These are phyloP conservation scores for Dissoconium aciculare DNA, from an alignment of 2,329 filamentous ascomycete genomes.

Conservation along the genomic window DNA sequence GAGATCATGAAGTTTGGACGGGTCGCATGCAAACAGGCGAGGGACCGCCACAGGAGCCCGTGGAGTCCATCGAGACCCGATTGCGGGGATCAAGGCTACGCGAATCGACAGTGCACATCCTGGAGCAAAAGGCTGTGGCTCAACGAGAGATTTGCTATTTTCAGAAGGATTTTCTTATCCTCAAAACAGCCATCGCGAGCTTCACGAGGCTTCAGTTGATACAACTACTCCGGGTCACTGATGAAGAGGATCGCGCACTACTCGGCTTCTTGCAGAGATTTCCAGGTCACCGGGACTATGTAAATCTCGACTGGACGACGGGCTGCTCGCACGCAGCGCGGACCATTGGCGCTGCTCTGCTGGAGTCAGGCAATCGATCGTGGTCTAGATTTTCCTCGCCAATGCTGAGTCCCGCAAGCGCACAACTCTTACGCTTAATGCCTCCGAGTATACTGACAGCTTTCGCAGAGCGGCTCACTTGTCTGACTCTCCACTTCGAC, in stretches of 20 bases:
- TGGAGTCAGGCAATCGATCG: slow-evolving; percentile 38
- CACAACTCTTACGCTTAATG: slow-evolving; percentile 35
- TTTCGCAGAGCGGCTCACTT: slow-evolving; percentile 43
- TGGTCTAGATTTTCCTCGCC: slow-evolving; percentile 47
- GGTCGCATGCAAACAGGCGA: too few species aligned
- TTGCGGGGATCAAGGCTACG: slow-evolving; percentile 2
- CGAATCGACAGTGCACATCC: slow-evolving; percentile 18
- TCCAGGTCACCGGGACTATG: slow-evolving; percentile 29
- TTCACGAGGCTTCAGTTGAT: slow-evolving; percentile 50
- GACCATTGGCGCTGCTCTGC: slow-evolving; percentile 42
- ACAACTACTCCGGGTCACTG: slow-evolving; percentile 47
- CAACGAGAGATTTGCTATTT: slow-evolving; percentile 37
- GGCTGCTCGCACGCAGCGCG: slow-evolving; percentile 48
- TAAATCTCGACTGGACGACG: slow-evolving; percentile 44
- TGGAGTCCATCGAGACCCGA: too few species aligned
- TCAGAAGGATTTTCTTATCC: slow-evolving; percentile 36
- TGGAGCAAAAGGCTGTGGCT: slow-evolving; percentile 34
- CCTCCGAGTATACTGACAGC: slow-evolving; percentile 35
- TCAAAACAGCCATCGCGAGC: slow-evolving; percentile 40
- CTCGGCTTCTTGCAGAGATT: slow-evolving; percentile 36
- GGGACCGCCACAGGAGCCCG: too few species aligned
- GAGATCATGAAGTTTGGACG: too few species aligned
- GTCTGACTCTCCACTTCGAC: slow-evolving; percentile 49
- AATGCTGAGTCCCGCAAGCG: slow-evolving; percentile 46
- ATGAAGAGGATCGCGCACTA: slow-evolving; percentile 42